Conservation (phyloP, 2,329 filamentous ascomycete species). For the Stemphylium lycopersici region DNA sequence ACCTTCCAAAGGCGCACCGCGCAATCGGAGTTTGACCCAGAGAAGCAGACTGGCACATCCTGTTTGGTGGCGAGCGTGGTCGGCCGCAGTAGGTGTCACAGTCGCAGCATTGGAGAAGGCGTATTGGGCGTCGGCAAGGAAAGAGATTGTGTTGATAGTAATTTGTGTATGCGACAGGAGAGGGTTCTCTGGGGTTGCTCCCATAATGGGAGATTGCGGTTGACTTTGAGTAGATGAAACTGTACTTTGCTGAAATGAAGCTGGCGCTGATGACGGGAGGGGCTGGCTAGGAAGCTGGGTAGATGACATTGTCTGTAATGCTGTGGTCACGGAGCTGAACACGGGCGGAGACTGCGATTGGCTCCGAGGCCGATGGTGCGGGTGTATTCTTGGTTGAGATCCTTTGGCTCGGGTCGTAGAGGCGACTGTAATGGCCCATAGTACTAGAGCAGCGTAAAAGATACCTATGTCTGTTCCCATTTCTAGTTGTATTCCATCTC, state of each 20-base stretch:
- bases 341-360: constrained; percentile 15
- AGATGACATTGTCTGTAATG: background rate
- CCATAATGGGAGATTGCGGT: constrained; percentile 21
- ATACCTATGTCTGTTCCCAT: constrained; percentile 44
- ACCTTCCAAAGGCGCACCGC: constrained; percentile 24
- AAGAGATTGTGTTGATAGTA: constrained; percentile 31
- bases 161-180: constrained; percentile 22
- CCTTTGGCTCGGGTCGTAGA: constrained; percentile 27
- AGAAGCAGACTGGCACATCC: constrained; percentile 39
- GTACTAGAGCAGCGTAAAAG: constrained; percentile 43
- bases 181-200: constrained; percentile 13
- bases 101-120: constrained; percentile 22
- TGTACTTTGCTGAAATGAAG: background rate
- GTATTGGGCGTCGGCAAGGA: constrained; percentile 30
- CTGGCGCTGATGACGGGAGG: background rate
- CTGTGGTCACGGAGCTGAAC: constrained; percentile 10
- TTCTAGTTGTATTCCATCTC: constrained; percentile 23
- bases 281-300: background rate
- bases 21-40: constrained; percentile 42
- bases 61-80: constrained; percentile 32
- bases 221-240: constrained; percentile 1
- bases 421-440: constrained; percentile 44
- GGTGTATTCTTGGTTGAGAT: constrained; percentile 5
- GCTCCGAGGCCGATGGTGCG: constrained; percentile 17
- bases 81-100: constrained; percentile 22